Percentiles rank a stretch among this genome's conserved stretches.
Evolutionary conservation across 805 yeast genomes (phyloP).

Genomic region (Myxozyma neotropica): DNA sequence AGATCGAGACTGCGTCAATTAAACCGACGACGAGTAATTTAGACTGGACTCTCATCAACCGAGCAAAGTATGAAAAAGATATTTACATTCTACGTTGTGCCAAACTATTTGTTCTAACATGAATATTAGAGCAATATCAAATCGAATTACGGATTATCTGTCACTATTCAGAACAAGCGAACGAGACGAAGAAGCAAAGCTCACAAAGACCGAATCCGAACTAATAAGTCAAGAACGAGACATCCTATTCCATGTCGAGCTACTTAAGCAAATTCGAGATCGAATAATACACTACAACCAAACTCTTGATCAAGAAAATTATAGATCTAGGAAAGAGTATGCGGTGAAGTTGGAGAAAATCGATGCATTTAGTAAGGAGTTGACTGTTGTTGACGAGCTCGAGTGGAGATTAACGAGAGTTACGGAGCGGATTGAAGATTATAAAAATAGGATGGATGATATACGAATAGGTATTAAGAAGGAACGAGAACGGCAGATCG

Average conservation of each 20-base stretch:
- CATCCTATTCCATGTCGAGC: background rate
- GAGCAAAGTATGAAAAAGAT: background rate
- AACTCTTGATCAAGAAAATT: slow-evolving; percentile 11
- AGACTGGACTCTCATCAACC: background rate
- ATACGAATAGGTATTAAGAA: background rate
- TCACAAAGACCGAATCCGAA: slow-evolving; percentile 7
- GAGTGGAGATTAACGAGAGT: slow-evolving; percentile 16
- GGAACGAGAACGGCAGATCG: slow-evolving; percentile 16
- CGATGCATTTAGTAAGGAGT: slow-evolving; percentile 15
- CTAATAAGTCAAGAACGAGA: background rate
- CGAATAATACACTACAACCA: slow-evolving; percentile 1
- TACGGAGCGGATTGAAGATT: slow-evolving; percentile 12
- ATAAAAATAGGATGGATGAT: slow-evolving; percentile 1
- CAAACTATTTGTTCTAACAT: background rate
- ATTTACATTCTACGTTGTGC: too few relatives aligned
- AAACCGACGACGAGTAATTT: background rate
- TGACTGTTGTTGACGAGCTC: slow-evolving; percentile 9
- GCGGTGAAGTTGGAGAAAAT: slow-evolving; percentile 18
- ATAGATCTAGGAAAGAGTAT: slow-evolving; percentile 6
- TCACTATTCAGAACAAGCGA: background rate
- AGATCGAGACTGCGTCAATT: background rate
- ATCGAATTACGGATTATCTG: background rate
- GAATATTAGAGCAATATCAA: background rate
- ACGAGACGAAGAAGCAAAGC: slow-evolving; percentile 2
- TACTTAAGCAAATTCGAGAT: slow-evolving; percentile 5